phyloP scores from a whole-genome alignment of 352 stramenopile species.

The Plasmopara muralis region DNA sequence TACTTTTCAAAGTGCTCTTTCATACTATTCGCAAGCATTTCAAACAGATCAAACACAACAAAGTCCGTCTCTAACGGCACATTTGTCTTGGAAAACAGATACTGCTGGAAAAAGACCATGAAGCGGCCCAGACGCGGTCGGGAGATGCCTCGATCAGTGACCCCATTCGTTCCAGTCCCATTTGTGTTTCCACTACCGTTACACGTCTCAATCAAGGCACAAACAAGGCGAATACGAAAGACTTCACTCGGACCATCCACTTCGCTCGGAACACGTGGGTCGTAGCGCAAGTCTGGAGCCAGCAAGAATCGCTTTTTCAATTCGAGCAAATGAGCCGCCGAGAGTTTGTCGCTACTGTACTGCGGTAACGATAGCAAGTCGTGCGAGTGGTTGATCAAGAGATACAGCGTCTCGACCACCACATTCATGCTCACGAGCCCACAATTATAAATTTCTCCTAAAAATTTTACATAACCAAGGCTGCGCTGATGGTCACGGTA shows the following conservation, averaged over 20 bases:
- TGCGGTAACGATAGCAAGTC: conserved; percentile 76
- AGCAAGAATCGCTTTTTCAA: conserved; percentile 59
- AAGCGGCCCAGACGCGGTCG: conserved; percentile 83
- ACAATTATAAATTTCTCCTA: conserved; percentile 92
- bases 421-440: conserved; percentile 88
- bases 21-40: conserved; percentile 43
- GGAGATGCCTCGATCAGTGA: conserved; percentile 81
- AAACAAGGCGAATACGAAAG: conserved; percentile 93
- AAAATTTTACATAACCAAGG: conserved; percentile 88
- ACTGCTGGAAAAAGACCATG: conserved; percentile 92
- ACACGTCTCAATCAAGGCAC: conserved; percentile 88
- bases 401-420: conserved; percentile 91
- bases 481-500: conserved; percentile 91
- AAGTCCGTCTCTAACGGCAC: conserved; percentile 94
- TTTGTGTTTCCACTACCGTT: conserved; percentile 25
- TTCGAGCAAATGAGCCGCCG: conserved; percentile 36
- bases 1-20: conserved; percentile 68
- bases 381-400: conserved; percentile 94
- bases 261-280: conserved; percentile 82
- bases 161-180: conserved; percentile 9
- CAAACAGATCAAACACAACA: conserved; percentile 79
- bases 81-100: conserved; percentile 93
- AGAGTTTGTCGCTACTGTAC: conserved; percentile 34
- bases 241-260: conserved; percentile 89
- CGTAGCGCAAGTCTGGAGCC: conserved; percentile 73